A percentile compares a stretch with the other conserved stretches of the same genome.
phyloP scores from a whole-genome alignment of 805 yeast species.

The Wickerhamomyces subpelliculosus region DNA sequence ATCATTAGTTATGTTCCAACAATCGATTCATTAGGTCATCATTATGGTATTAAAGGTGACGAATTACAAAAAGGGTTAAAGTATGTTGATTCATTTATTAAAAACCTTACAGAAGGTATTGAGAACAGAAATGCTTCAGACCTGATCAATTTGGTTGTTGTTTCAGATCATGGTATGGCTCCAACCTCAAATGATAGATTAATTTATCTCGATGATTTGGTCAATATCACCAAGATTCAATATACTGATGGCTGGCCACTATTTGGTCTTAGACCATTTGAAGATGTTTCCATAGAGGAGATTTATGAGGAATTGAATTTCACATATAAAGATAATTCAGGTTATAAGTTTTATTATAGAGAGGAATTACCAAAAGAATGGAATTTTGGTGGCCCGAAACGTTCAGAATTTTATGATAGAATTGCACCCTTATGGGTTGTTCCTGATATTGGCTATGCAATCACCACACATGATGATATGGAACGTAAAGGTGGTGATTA shows the following conservation, averaged over 20 bases:
- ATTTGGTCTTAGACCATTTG: conserved; percentile 61
- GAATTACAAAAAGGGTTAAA: conserved; percentile 46
- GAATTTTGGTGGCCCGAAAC: conserved; percentile 23
- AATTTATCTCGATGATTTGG: conserved; percentile 64
- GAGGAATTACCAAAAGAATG: conserved; percentile 44
- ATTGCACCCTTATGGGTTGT: conserved; percentile 83
- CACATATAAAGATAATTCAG: conserved; percentile 24
- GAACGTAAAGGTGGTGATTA: conserved; percentile 22
- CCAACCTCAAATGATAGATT: conserved; percentile 70
- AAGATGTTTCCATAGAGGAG: conserved; percentile 32
- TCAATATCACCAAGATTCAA: conserved; percentile 45
- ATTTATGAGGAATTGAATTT: conserved; percentile 36
- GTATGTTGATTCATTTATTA: conserved; percentile 62
- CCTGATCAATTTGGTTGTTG: conserved; percentile 66
- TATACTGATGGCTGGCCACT: conserved; percentile 84
- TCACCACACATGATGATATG: conserved; percentile 56
- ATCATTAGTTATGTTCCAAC: conserved; percentile 75
- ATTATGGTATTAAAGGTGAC: conserved; percentile 58
- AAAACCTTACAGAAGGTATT: conserved; percentile 40
- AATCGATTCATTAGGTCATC: conserved; percentile 74
- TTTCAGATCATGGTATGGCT: conserved; percentile 94
- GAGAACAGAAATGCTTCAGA: conserved; percentile 47
- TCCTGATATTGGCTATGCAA: conserved; percentile 75
- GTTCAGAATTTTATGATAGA: conserved; percentile 40
- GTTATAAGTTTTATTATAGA: conserved; percentile 41